Evolutionary conservation across 139 green algal genomes (phyloP).

Genomic region (Helicosporidium sp.): DNA sequence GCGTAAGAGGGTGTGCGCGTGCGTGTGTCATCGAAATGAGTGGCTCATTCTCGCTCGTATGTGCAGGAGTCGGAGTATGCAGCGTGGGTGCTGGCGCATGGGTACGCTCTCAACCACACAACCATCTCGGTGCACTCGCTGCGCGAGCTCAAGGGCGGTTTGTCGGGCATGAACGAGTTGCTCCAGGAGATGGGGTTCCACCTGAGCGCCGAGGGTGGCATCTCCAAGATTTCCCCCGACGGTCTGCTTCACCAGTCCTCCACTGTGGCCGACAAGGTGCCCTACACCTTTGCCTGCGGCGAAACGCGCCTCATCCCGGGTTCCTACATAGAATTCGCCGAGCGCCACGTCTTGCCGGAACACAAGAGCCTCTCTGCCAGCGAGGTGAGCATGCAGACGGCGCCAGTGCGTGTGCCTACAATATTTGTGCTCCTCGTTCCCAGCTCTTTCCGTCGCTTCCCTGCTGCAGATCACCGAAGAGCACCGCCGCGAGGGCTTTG

Average conservation of each 20-base stretch:
- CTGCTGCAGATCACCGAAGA: slow-evolving; percentile 21
- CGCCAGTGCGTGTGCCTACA: too few relatives aligned
- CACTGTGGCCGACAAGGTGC: slow-evolving; percentile 40
- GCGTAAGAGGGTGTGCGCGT: too few relatives aligned
- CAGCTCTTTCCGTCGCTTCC: not conserved
- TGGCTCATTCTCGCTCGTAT: too few relatives aligned
- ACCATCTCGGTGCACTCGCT: slow-evolving; percentile 24
- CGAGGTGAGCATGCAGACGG: not conserved
- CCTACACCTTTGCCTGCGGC: slow-evolving; percentile 31
- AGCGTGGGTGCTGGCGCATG: slow-evolving; percentile 57
- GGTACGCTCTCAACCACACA: slow-evolving; percentile 64
- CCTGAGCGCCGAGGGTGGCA: slow-evolving; percentile 39
- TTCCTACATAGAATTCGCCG: slow-evolving; percentile 62
- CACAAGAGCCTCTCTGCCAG: slow-evolving; percentile 14
- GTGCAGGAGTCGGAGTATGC: slow-evolving; percentile 54
- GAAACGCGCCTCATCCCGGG: slow-evolving; percentile 17
- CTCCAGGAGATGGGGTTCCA: slow-evolving; percentile 30
- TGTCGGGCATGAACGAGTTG: slow-evolving; percentile 24
- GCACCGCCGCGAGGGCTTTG: slow-evolving; percentile 63
- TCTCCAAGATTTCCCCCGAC: slow-evolving; percentile 48
- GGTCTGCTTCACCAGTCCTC: slow-evolving; percentile 46
- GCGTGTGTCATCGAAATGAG: too few relatives aligned
- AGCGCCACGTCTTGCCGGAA: slow-evolving; percentile 39
- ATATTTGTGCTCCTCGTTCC: not conserved
- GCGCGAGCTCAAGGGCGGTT: slow-evolving; percentile 10